Conservation (phyloP, 306 rosid species). For the Trifolium subterraneum region DNA sequence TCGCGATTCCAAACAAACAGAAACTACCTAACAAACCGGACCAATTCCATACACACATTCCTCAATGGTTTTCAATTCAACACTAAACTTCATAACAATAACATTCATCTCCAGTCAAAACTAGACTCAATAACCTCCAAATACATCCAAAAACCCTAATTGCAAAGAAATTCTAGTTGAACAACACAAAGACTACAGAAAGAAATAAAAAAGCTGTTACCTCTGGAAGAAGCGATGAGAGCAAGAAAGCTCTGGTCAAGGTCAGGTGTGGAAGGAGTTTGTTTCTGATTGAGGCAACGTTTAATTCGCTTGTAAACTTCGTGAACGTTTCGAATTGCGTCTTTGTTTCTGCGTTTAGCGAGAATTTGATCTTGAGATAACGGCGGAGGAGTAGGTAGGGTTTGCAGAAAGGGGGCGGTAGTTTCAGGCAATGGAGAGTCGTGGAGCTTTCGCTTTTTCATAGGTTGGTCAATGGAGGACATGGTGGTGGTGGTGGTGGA, state of each 20-base stretch:
- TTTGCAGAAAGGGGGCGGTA: constrained; percentile 33
- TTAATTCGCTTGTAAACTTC: constrained; percentile 49
- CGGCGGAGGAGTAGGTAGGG: constrained; percentile 52
- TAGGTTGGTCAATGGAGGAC: constrained; percentile 60
- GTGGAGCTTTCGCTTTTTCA: constrained; percentile 42
- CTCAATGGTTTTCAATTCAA: neutral
- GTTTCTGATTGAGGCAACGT: constrained; percentile 39
- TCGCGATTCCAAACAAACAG: constrained; percentile 5
- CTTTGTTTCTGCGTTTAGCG: constrained; percentile 49
- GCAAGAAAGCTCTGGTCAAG: constrained; percentile 53
- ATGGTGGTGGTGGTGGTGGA: constrained; percentile 29
- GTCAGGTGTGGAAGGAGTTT: constrained; percentile 32
- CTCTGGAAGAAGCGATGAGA: constrained; percentile 60
- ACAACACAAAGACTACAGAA: constrained; percentile 14
- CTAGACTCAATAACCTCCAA: constrained; percentile 12
- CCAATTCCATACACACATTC: constrained; percentile 13
- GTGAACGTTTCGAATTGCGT: constrained; percentile 46
- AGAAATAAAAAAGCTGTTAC: constrained; percentile 13
- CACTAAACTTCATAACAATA: neutral
- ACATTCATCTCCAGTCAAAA: too few species aligned
- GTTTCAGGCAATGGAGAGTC: constrained; percentile 34
- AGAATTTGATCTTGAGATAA: constrained; percentile 56
- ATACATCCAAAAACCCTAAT: constrained; percentile 11
- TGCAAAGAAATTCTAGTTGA: neutral
- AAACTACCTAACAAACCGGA: neutral